Base-by-base conservation (phyloP, 805 yeast species). In the Candida loeiensis region DNA sequence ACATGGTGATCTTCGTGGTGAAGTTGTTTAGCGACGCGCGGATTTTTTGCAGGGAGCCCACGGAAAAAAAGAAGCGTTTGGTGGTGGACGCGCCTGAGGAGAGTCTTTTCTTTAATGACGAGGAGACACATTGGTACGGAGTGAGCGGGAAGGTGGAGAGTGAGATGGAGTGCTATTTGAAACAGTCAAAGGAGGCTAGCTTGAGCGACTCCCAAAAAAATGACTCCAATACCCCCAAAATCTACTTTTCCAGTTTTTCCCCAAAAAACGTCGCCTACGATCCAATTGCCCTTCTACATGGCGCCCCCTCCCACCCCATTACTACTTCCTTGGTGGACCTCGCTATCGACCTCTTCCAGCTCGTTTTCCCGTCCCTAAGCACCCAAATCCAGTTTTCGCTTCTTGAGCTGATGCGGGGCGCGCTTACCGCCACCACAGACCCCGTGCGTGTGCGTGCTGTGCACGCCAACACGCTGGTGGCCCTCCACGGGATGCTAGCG, bases 351-450 rank as follows among this genome's bases (percentile, higher is more conserved):
- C 69, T 90, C 1, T 86, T 89, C 54, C 78, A 85, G 4, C 54
- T 74, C 6, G 70, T 84, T 1, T 83, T 91, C 47, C 86, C 95
- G 0, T 67, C 71, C 43, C 73, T 91, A 48, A 78, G 90, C 6
- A 62, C 77, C 4, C 85, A 87, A 45, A 84, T 93, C 39, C 97
- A 91, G 53, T 81, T 83, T 43, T 88, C 97, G 1, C 70, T 93
- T n/a, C 60, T 93, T 15, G 97, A 91, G 52, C 85, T 81, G 39
- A 61, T 93, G 45, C 74, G 89, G 47, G 67, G 82, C 3, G 58
- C 71, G 1, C 43, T 75, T 35, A 67, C 77, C 20, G 61, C 71
- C 21, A 51, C 63, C 47, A 37, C 54, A 0, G 69, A 64, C 40
- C 63, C 67, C 0, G 44, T 64, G 18, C 49, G 74, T 25, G 43